Evolutionary conservation across 768 basidiomycete species (phyloP).

Genomic region (Sporobolomyces phaffii): DNA sequence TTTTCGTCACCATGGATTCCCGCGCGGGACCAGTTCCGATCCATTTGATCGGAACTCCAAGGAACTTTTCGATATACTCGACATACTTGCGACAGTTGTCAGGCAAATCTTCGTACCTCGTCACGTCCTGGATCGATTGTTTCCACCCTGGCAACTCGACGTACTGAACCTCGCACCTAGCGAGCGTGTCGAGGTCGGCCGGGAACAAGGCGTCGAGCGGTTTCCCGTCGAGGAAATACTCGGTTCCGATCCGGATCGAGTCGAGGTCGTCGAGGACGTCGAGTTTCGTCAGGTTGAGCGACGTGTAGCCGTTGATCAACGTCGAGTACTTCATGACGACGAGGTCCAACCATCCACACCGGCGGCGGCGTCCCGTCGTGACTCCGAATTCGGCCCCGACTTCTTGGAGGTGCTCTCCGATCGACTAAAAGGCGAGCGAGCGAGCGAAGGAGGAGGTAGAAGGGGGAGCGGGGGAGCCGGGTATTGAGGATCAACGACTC

Average conservation of each 20-base stretch:
- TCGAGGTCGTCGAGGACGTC: conserved; percentile 78
- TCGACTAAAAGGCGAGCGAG: too few species aligned
- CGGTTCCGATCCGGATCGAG: conserved; percentile 81
- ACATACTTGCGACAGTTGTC: conserved; percentile 79
- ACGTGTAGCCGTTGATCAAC: conserved; percentile 91
- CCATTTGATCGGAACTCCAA: conserved; percentile 74
- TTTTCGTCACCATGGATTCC: conserved; percentile 16
- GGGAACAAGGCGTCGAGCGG: conserved; percentile 65
- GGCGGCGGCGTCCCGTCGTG: conserved; percentile 84
- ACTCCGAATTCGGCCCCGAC: conserved; percentile 86
- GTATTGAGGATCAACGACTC: not conserved
- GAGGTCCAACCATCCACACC: conserved; percentile 96
- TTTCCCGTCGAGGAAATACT: conserved; percentile 70
- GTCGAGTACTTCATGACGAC: conserved; percentile 88
- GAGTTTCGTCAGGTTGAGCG: conserved; percentile 89
- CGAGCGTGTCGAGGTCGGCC: conserved; percentile 82
- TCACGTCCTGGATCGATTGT: conserved; percentile 60
- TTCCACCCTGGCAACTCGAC: conserved; percentile 89
- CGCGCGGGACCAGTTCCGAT: conserved; percentile 76
- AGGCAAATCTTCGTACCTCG: conserved; percentile 68
- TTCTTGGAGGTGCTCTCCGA: conserved; percentile 83
- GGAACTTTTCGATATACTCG: conserved; percentile 70
- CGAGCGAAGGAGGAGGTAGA: too few species aligned
- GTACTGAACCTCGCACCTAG: conserved; percentile 74
- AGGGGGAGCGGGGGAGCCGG: too few species aligned